Evolutionary conservation across 768 basidiomycete genomes (phyloP).

Genomic region (Boletus sp.): DNA sequence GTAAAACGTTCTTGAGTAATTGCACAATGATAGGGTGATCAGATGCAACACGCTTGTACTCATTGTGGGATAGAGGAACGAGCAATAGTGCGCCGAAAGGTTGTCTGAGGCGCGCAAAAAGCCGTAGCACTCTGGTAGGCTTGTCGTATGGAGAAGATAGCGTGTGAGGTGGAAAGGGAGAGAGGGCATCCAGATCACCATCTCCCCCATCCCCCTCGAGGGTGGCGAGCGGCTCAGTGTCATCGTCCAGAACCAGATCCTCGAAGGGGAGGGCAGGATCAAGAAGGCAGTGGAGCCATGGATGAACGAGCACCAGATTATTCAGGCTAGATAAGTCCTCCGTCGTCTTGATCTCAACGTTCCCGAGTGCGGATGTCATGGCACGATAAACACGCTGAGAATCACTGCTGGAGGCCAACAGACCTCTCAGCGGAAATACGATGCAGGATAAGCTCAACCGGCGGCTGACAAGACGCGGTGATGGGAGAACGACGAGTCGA

Average conservation of each 20-base stretch:
- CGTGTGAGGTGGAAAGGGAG: neutral
- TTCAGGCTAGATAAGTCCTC: neutral
- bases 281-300: neutral
- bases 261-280: neutral
- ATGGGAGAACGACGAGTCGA: neutral
- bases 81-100: neutral
- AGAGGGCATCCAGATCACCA: neutral
- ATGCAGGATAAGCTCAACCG: neutral
- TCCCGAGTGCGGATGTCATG: neutral
- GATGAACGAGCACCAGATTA: neutral
- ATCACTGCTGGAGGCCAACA: too few species aligned
- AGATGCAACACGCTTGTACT: too few species aligned
- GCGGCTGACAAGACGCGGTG: neutral
- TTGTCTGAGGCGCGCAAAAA: neutral
- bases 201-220: neutral
- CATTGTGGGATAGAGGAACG: neutral
- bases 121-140: neutral
- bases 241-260: neutral
- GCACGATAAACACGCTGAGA: neutral
- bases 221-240: neutral
- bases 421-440: neutral
- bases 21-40: too few species aligned
- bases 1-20: too few species aligned
- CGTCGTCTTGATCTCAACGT: neutral
- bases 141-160: neutral